Conservation (phyloP, 2,329 filamentous ascomycete species). For the Botrytis sinoallii region DNA sequence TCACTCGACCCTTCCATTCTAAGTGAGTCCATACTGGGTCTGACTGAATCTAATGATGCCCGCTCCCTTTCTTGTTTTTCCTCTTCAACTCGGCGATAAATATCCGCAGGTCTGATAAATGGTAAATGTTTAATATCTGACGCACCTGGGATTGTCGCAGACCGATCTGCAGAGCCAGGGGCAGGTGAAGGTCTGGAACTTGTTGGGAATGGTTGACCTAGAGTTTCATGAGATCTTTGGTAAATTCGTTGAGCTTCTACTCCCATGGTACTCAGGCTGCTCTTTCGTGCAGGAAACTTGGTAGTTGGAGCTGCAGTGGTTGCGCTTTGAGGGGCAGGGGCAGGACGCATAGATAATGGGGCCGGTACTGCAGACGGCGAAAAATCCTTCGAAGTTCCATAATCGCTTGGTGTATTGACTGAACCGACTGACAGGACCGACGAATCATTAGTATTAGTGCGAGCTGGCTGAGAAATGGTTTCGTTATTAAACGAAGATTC, state of each 20-base stretch:
- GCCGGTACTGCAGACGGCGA: constrained; percentile 51
- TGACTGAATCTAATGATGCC: constrained; percentile 54
- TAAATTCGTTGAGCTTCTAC: constrained; percentile 30
- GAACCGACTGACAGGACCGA: constrained; percentile 30
- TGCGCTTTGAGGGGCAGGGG: constrained; percentile 38
- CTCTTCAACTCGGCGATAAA: constrained; percentile 70
- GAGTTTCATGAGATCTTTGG: constrained; percentile 22
- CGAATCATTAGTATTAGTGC: constrained; percentile 23
- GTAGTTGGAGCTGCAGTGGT: constrained; percentile 38
- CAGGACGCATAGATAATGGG: constrained; percentile 45
- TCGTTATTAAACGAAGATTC: neutral
- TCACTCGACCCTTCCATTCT: constrained; percentile 35
- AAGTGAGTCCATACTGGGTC: constrained; percentile 55
- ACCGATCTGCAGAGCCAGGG: constrained; percentile 38
- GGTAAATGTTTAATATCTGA: constrained; percentile 54
- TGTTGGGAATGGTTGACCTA: constrained; percentile 37
- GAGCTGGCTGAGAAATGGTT: neutral
- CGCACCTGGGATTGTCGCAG: constrained; percentile 38
- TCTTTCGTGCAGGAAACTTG: constrained; percentile 59
- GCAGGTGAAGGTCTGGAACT: constrained; percentile 39
- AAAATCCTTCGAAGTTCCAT: constrained; percentile 47
- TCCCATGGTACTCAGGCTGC: constrained; percentile 51
- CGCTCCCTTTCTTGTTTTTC: constrained; percentile 61
- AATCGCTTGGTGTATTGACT: constrained; percentile 34
- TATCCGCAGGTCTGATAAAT: constrained; percentile 71